phyloP scores from a whole-genome alignment of 1,139 yeast species.

The Sugiyamaella xylanicola region DNA sequence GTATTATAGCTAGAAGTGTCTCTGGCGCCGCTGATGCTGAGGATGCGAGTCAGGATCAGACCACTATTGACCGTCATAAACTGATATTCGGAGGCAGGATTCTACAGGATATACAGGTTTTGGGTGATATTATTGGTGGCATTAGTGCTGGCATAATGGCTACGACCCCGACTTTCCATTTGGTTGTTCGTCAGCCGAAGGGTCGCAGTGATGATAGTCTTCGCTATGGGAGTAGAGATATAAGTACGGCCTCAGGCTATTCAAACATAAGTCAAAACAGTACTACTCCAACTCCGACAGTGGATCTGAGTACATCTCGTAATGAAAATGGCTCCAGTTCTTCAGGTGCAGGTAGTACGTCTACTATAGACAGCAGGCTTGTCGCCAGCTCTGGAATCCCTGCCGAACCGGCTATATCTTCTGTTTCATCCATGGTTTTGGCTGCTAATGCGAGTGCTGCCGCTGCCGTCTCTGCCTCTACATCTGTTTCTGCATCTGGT shows the following conservation, averaged over 20 bases:
- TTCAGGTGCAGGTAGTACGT: not conserved
- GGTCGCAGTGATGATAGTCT: not conserved
- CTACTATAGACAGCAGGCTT: not conserved
- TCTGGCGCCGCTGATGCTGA: constrained; percentile 6
- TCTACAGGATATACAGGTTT: constrained; percentile 19
- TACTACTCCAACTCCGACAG: not conserved
- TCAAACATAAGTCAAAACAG: not conserved
- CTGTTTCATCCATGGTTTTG: not conserved
- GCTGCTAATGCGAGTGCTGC: not conserved
- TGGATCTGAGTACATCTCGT: not conserved
- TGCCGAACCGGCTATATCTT: no score
- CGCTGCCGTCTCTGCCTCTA: not conserved
- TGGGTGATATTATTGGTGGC: constrained; percentile 6
- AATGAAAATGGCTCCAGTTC: not conserved
- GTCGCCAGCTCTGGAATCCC: no score
- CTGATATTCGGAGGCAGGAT: constrained; percentile 24
- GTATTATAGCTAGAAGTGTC: constrained; percentile 12
- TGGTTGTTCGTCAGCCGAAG: constrained; percentile 20
- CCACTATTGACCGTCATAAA: constrained; percentile 21
- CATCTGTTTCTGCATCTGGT: not conserved
- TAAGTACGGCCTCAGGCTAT: no score
- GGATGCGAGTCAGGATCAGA: constrained; percentile 5
- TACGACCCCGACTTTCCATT: constrained; percentile 21
- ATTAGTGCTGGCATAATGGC: constrained; percentile 11
- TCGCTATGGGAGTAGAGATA: no score